A percentile compares a stretch with the other conserved stretches of the same genome.
Conservation (phyloP, 2,329 filamentous ascomycete genomes). For the Exophiala viscosa region DNA sequence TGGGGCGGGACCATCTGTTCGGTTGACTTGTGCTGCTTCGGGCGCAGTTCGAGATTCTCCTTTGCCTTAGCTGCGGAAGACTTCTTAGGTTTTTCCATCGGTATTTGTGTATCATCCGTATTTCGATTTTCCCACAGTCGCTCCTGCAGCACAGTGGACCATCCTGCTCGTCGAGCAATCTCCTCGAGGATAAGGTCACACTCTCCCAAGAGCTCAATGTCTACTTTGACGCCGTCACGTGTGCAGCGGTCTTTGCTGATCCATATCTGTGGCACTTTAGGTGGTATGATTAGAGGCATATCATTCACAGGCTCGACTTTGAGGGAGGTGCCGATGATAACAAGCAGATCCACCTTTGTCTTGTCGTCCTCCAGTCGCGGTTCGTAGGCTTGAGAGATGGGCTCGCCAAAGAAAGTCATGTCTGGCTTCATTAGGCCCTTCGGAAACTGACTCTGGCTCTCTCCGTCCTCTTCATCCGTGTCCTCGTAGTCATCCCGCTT, state of each 20-base stretch:
- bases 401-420: constrained; percentile 96
- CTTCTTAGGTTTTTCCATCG: background rate
- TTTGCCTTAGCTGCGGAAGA: background rate
- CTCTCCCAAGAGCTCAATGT: constrained; percentile 92
- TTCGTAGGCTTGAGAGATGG: constrained; percentile 78
- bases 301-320: constrained; percentile 95
- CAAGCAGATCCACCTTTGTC: constrained; percentile 76
- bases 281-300: constrained; percentile 74
- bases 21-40: background rate
- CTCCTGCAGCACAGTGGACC: constrained; percentile 45
- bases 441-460: constrained; percentile 59
- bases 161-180: constrained; percentile 75
- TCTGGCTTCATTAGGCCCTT: constrained; percentile 70
- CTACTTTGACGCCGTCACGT: constrained; percentile 78
- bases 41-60: background rate
- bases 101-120: background rate
- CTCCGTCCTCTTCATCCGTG: constrained; percentile 51
- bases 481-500: constrained; percentile 27
- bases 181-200: constrained; percentile 89
- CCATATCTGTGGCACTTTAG: constrained; percentile 83
- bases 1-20: background rate
- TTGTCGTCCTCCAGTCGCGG: constrained; percentile 75
- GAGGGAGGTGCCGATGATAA: constrained; percentile 93
- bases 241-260: constrained; percentile 46
- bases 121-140: constrained; percentile 14